phyloP scores from a whole-genome alignment of 2,329 filamentous ascomycete genomes.

The Fusarium mundagurra region DNA sequence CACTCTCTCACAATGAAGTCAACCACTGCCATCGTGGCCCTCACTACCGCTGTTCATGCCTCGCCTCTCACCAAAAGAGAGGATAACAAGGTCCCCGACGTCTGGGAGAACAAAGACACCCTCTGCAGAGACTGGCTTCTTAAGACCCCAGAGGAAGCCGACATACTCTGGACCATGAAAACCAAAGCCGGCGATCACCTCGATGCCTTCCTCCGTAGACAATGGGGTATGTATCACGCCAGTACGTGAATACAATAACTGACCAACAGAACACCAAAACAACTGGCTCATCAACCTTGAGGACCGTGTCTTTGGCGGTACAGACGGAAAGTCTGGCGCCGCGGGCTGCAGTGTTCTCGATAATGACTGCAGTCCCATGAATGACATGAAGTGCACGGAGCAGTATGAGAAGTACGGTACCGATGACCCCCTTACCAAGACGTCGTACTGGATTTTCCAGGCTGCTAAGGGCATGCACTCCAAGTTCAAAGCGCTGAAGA shows the following conservation, averaged over 20 bases:
- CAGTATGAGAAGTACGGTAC: slow-evolving; percentile 12
- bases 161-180: slow-evolving; percentile 3
- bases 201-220: not conserved
- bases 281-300: slow-evolving; percentile 24
- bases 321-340: slow-evolving; percentile 4
- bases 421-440: not conserved
- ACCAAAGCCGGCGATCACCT: not conserved
- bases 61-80: not conserved
- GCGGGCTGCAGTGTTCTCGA: not conserved
- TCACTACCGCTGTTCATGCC: not conserved
- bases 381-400: not conserved
- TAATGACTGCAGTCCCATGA: not conserved
- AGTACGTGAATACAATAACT: not conserved
- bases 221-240: slow-evolving; percentile 18
- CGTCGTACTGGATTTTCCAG: slow-evolving; percentile 25
- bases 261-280: slow-evolving; percentile 12
- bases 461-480: slow-evolving; percentile 13
- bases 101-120: slow-evolving; percentile 2
- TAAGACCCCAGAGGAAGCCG: slow-evolving; percentile 12
- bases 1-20: slow-evolving; percentile 10
- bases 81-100: not conserved
- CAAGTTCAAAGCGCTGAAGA: slow-evolving; percentile 1
- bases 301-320: not conserved
- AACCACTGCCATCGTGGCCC: not conserved
- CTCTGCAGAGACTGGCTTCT: slow-evolving; percentile 16